Base-by-base conservation (phyloP, 192 early-diverging fungal genomes). In the Coemansia sp. region DNA sequence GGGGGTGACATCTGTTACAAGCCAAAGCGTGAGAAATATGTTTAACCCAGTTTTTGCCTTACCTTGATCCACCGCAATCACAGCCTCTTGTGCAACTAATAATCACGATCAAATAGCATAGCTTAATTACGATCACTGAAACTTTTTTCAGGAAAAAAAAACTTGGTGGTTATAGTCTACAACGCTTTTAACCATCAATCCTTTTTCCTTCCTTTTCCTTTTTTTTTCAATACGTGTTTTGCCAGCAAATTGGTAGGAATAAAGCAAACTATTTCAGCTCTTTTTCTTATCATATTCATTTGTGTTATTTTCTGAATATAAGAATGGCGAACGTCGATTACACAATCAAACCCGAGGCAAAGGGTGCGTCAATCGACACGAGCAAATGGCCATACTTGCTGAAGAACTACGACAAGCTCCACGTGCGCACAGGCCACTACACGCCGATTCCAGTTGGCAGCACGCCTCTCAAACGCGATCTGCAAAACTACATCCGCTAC, bases 391-490 rank as follows among this genome's bases (percentile, higher is more conserved):
- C 97, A 46, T 88, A 98, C 65, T 86, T 99, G 65, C 84, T 99
- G 72, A 97, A 98, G 89, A 94, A 95, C 89, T 98, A 91, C 82
- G 96, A 98, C 85, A 94, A 96, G 84, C 88, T 99, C 67, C 93
- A 98, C 67, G 94, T 99, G 69, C 88, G 97, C 72, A 96, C 97
- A 36, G 92, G 90, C 51, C 96, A 99, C 85, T 99, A 97, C 87
- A 99, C 97, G 49, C 97, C 97, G 58, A 96, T 99, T 66, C 94
- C 95, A 22, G 89, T 86, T 55, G 95, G 97, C 47, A 95, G 89
- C 75, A 92, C 95, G 68, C 97, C 97, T 18, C 85, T 99, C 76
- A 95, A 95, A 85, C 94, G 97, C 76, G 87, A 90, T 61, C 87
- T 99, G 72, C 76, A 88, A 37, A 89, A 94, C 71, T 98, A 99